Conservation (phyloP, 306 rosid species). For the Castanea crenata region DNA sequence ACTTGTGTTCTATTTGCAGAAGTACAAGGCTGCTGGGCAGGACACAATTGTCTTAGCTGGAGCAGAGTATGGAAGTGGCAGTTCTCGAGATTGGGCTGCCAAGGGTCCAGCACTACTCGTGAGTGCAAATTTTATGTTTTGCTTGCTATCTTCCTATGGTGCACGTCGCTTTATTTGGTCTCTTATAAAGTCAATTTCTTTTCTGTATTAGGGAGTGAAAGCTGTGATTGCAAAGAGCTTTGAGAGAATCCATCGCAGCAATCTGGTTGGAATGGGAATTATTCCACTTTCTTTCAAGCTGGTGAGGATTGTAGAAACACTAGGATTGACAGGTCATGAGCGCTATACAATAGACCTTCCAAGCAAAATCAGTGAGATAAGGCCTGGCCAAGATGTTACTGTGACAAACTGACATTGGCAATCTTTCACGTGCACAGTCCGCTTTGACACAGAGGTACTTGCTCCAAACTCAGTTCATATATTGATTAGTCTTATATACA, state of each 20-base stretch:
- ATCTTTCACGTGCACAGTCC: constrained; percentile 32
- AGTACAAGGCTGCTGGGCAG: constrained; percentile 35
- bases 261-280: constrained; percentile 19
- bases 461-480: too few species aligned
- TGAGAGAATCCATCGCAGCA: constrained; percentile 38
- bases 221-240: constrained; percentile 49
- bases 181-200: not conserved
- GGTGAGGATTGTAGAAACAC: constrained; percentile 47
- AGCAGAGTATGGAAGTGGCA: constrained; percentile 45
- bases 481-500: not conserved
- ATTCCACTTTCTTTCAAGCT: constrained; percentile 17
- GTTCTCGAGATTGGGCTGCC: constrained; percentile 48
- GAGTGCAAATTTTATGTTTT: constrained; percentile 7
- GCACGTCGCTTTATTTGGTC: not conserved
- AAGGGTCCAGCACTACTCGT: constrained; percentile 48
- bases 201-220: constrained; percentile 33
- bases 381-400: constrained; percentile 41
- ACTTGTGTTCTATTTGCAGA: constrained; percentile 11
- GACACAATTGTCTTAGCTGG: constrained; percentile 43
- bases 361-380: constrained; percentile 22
- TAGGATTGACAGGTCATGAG: constrained; percentile 36
- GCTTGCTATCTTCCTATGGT: not conserved
- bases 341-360: constrained; percentile 35
- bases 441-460: constrained; percentile 36
- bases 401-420: constrained; percentile 31